Percentiles rank a stretch among this genome's conserved stretches.
Evolutionary conservation across 352 stramenopile genomes (phyloP).

Genomic region (Globisporangium irregulare): DNA sequence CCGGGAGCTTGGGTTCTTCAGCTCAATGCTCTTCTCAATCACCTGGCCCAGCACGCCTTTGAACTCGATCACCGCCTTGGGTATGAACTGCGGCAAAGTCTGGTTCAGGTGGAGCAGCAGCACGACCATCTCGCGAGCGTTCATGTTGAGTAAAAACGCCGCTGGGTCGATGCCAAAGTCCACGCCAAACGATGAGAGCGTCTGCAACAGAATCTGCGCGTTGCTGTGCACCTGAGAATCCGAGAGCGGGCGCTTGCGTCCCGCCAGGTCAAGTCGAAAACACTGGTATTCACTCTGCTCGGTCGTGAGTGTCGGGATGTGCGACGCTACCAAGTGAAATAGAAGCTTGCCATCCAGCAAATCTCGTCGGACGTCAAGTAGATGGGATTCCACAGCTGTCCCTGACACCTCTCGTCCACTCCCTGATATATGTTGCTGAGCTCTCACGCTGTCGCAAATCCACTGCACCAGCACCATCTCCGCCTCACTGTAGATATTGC

Average conservation of each 20-base stretch:
- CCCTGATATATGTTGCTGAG: neutral
- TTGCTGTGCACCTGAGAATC: constrained; percentile 56
- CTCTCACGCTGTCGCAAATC: constrained; percentile 72
- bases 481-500: constrained; percentile 91
- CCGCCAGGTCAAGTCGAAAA: constrained; percentile 39
- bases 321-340: constrained; percentile 82
- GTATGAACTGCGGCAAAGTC: constrained; percentile 89
- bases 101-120: constrained; percentile 90
- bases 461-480: constrained; percentile 92
- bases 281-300: constrained; percentile 64
- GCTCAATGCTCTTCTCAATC: constrained; percentile 92
- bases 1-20: constrained; percentile 88
- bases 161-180: constrained; percentile 70
- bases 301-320: constrained; percentile 81
- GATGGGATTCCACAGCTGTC: constrained; percentile 19
- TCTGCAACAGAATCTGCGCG: constrained; percentile 49
- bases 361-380: constrained; percentile 62
- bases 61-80: constrained; percentile 94
- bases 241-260: constrained; percentile 20
- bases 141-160: constrained; percentile 56
- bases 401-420: constrained; percentile 1
- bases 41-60: constrained; percentile 76
- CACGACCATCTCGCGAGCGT: constrained; percentile 72
- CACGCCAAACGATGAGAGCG: constrained; percentile 62
- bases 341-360: constrained; percentile 76